A percentile compares a stretch with the other conserved stretches of the same genome.
Conservation (phyloP, 768 basidiomycete genomes). For the Leccinum boreale region DNA sequence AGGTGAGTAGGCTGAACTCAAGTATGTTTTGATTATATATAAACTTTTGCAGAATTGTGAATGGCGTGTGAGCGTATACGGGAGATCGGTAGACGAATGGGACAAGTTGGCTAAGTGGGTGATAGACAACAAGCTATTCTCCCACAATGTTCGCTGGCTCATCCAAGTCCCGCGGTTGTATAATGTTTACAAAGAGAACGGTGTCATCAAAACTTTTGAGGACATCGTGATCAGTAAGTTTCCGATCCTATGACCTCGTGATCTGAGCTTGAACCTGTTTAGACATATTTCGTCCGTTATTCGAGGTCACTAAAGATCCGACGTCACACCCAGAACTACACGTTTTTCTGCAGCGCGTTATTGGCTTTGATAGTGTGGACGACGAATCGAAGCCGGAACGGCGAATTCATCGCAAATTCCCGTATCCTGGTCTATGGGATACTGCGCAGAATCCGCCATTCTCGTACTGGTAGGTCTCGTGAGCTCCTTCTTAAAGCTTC, state of each 20-base stretch:
- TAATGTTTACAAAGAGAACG: slow-evolving; percentile 90
- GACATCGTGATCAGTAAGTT: slow-evolving; percentile 85
- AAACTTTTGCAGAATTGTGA: slow-evolving; percentile 70
- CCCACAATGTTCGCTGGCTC: slow-evolving; percentile 97
- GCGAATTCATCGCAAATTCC: slow-evolving; percentile 90
- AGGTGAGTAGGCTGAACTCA: slow-evolving; percentile 46
- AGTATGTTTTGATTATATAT: not conserved
- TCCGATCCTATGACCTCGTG: not conserved
- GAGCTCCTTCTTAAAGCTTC: not conserved
- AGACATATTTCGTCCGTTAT: slow-evolving; percentile 93
- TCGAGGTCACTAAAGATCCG: slow-evolving; percentile 95
- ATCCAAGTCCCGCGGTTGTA: slow-evolving; percentile 95
- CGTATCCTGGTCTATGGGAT: slow-evolving; percentile 88
- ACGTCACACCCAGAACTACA: slow-evolving; percentile 89
- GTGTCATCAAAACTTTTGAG: slow-evolving; percentile 80
- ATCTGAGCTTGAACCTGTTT: not conserved
- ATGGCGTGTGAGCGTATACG: slow-evolving; percentile 97
- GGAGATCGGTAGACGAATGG: slow-evolving; percentile 82
- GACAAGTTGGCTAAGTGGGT: slow-evolving; percentile 99
- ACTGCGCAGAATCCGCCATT: slow-evolving; percentile 88
- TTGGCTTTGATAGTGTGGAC: slow-evolving; percentile 98
- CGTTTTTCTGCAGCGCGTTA: slow-evolving; percentile 88
- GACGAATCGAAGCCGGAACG: slow-evolving; percentile 95
- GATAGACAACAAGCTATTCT: slow-evolving; percentile 86
- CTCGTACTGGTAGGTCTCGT: slow-evolving; percentile 76